A percentile compares a stretch with the other conserved stretches of the same genome.
Evolutionary conservation across 202 grass and related monocot species (phyloP).

Genomic region (Cymbopogon flexuosus): DNA sequence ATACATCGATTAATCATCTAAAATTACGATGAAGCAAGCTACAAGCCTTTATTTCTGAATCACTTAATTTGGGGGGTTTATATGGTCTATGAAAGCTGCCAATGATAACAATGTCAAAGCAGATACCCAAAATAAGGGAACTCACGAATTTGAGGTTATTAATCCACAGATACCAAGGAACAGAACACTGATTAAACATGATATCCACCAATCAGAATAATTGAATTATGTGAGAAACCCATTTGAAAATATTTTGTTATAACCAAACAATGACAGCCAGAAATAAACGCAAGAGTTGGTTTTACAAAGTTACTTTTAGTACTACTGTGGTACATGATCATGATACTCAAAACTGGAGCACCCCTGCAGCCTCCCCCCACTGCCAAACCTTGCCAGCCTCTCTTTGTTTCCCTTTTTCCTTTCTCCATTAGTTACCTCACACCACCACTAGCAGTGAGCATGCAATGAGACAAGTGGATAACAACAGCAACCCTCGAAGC

Average conservation of each 20-base stretch:
- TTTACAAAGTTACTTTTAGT: neutral
- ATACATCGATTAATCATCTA: neutral
- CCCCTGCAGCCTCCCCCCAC: neutral
- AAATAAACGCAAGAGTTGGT: neutral
- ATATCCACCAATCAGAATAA: neutral
- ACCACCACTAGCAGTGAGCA: neutral
- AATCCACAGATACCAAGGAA: neutral
- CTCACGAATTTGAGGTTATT: neutral
- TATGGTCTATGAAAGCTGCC: neutral
- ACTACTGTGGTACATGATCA: neutral
- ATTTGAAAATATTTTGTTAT: neutral
- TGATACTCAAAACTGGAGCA: neutral
- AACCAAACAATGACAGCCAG: neutral
- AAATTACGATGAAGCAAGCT: neutral
- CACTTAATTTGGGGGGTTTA: neutral
- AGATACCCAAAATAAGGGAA: neutral
- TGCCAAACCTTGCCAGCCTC: neutral
- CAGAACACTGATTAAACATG: neutral
- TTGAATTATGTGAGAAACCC: neutral
- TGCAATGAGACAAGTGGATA: neutral
- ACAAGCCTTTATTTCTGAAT: neutral
- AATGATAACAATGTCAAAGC: neutral
- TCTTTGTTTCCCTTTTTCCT: neutral
- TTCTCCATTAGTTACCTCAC: neutral
- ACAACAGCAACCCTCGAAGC: neutral